Base-by-base conservation (phyloP, 2,329 filamentous ascomycete species). In the Alternaria infectoria region DNA sequence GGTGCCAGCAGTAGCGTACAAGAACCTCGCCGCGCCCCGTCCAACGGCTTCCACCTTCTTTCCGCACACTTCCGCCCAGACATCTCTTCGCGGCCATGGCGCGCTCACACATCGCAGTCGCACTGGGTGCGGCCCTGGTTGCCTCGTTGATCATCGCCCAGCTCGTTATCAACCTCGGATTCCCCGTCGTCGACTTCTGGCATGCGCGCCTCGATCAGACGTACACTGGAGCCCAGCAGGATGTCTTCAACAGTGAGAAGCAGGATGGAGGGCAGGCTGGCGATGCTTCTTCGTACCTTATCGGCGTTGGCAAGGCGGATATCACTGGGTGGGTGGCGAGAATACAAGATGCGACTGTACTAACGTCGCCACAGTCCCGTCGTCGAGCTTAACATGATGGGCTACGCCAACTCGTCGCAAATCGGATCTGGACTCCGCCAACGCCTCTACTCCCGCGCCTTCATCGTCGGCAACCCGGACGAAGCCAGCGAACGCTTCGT, bases 331-430 rank as follows among this genome's bases (percentile, higher is more conserved):
- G 83, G 25, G 70, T 43, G 15, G 15, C 7, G 26, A 23, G 19
- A 12, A 8, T 9, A 25, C 23, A 2, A 4, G 7, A 4, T 23
- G 30, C 3, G 19, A 45, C 40, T 32, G 17, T 30, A 55, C 71
- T 77, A 59, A 74, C 57, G 7, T 2, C 7, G 12, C 11, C 15
- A 6, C 59, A 88, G 92, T 3, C 93, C 93, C 0, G 93, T 96
- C 12, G 93, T 96, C 21, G 93, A 97, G 79, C 87, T 97, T 75
- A 93, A 93, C 73, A 87, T 97, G 77, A 96, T 95, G 86, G 94
- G 94, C 65, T 97, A 97, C 83, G 95, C 95, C 30, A 91, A 94
- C 78, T 84, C 90, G n/a, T 87, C 87, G 45, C 95, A 98, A 81
- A 82, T 91, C 28, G 95, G 95, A 49, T 90, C 89, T 3, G 95